Evolutionary conservation across 2,329 filamentous ascomycete genomes (phyloP).

Genomic region (Remersonia thermophila): DNA sequence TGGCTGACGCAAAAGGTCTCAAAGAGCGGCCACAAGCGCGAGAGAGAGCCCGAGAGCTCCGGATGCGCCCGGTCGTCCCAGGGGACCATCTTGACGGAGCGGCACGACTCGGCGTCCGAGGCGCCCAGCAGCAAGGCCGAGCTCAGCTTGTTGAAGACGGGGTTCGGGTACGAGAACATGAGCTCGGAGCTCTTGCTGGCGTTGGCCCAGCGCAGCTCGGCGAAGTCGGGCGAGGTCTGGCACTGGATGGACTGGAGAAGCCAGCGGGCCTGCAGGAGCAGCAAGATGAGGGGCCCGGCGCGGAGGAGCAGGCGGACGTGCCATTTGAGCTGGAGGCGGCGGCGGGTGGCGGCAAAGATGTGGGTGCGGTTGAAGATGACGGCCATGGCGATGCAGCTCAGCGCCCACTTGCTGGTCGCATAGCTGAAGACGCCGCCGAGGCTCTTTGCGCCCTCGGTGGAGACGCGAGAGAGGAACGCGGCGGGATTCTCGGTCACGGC

Average conservation of each 20-base stretch:
- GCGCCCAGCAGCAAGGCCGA: constrained; percentile 62
- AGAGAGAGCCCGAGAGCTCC: constrained; percentile 63
- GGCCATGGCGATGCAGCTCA: constrained; percentile 76
- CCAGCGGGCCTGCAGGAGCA: constrained; percentile 53
- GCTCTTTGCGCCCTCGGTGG: constrained; percentile 50
- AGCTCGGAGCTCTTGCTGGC: constrained; percentile 51
- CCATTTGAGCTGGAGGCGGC: constrained; percentile 66
- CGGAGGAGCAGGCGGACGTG: constrained; percentile 58
- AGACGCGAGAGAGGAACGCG: constrained; percentile 35
- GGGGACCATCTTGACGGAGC: constrained; percentile 60
- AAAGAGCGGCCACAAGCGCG: constrained; percentile 63
- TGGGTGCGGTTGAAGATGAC: constrained; percentile 82
- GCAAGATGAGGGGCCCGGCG: constrained; percentile 55
- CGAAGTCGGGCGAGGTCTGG: constrained; percentile 69
- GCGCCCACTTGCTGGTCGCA: constrained; percentile 80
- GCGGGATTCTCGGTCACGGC: constrained; percentile 31
- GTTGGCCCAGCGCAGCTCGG: constrained; percentile 57
- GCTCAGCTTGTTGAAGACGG: constrained; percentile 59
- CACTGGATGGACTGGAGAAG: constrained; percentile 81
- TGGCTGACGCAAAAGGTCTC: constrained; percentile 61
- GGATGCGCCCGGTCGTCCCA: constrained; percentile 37
- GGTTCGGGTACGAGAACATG: constrained; percentile 58
- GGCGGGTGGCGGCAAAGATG: constrained; percentile 81
- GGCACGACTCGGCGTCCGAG: constrained; percentile 62
- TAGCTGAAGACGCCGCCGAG: constrained; percentile 84